Percentiles rank a stretch among this genome's conserved stretches.
phyloP scores from a whole-genome alignment of 2,329 filamentous ascomycete species.

The Pezicula radicicola region DNA sequence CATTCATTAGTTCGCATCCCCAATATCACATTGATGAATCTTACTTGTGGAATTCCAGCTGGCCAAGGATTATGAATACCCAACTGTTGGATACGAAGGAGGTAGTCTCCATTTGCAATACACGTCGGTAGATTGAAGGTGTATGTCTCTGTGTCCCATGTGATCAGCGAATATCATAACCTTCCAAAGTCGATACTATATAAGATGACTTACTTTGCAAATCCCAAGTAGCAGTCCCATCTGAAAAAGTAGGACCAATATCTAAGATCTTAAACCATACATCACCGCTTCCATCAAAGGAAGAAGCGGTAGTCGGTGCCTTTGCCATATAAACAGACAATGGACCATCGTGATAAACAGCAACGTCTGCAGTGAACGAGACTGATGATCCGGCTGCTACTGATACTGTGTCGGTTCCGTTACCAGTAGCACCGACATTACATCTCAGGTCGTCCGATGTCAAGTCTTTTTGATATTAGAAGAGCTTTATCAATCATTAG shows the following conservation, averaged over 20 bases:
- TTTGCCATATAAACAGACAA: constrained; percentile 33
- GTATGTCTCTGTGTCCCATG: constrained; percentile 19
- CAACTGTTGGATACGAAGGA: constrained; percentile 10
- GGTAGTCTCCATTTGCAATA: constrained; percentile 12
- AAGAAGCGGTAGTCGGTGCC: constrained; percentile 26
- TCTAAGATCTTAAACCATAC: constrained; percentile 36
- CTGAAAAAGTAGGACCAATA: constrained; percentile 26
- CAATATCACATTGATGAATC: neutral
- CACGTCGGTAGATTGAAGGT: constrained; percentile 22
- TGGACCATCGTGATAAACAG: constrained; percentile 32
- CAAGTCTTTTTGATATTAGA: constrained; percentile 29
- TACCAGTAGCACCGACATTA: constrained; percentile 33
- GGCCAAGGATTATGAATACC: constrained; percentile 13
- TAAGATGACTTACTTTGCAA: constrained; percentile 18
- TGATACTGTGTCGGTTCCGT: constrained; percentile 20
- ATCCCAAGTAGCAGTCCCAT: constrained; percentile 19
- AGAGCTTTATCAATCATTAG: constrained; percentile 4
- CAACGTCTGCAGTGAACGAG: constrained; percentile 41
- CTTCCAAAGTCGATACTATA: too few relatives aligned
- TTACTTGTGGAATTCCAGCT: constrained; percentile 8
- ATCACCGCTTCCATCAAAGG: constrained; percentile 31
- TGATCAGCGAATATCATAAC: neutral
- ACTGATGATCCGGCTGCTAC: constrained; percentile 37
- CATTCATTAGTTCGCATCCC: neutral
- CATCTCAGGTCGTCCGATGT: constrained; percentile 42